Base-by-base conservation (phyloP, 164 flowering plant species). In the Chloranthus sessilifolius region DNA sequence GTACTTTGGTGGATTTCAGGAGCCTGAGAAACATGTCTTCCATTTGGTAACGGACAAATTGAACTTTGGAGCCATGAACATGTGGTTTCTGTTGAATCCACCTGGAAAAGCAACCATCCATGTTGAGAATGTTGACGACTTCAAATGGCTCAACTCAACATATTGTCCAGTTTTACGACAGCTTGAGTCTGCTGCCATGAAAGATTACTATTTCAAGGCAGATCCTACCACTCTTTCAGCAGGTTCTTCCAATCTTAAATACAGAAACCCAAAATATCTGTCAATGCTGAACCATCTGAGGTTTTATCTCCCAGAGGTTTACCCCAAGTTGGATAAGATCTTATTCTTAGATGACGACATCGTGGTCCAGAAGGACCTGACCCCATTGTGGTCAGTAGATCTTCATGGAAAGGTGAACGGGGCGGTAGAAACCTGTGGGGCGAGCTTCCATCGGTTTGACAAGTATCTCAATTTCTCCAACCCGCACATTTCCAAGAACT, bases 281-380 rank as follows among this genome's bases (percentile, higher is more conserved):
- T 94, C 97, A 36, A 94, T 94, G 99, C 80, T 89, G 45, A 94
- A 94, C 62, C 97, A 87, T 61, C 67, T 94, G 53, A 74, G 99
- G 74, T 89, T 94, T 65, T 94, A 94, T 74, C 96, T 94, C 29
- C 99, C 99, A 2, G 73, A 94, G 61, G 88, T 94, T 56, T 89
- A 94, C 64, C 99, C 99, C 1, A 85, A 85, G 68, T 69, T 94
- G 75, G 86, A 89, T 58, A 94, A 94, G 73, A 89, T 94, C 46
- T 70, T 89, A 22, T 94, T 94, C 74, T 95, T 94, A 17, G 99
- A 94, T 48, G 99, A 94, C 73, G 97, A 89, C 70, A 89, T 94
- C 70, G 97, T 94, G 63, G 97, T 94, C 44, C 95, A 94, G 73
- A 94, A 87, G 62, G 96, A 89, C 67, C 69, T 89, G 70, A 85